Conservation (phyloP, 805 yeast genomes). For the Cephaloascus albidus region DNA sequence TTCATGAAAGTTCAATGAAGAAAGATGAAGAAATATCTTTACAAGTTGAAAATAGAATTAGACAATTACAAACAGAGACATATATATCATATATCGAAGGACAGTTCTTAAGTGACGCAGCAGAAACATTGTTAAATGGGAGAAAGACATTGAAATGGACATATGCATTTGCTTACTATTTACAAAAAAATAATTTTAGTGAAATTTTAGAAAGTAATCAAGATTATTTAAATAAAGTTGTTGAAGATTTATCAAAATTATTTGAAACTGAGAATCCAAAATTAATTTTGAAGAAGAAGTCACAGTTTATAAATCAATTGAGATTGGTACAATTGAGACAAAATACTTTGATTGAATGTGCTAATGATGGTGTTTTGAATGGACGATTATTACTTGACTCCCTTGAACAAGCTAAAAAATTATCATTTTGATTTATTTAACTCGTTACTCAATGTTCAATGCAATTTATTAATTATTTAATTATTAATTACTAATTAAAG, state of each 20-base stretch:
- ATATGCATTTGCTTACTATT: conserved; percentile 68
- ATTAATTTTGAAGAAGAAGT: conserved; percentile 19
- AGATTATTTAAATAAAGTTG: conserved; percentile 50
- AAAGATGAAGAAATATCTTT: conserved; percentile 58
- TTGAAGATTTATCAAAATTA: conserved; percentile 58
- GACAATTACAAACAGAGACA: conserved; percentile 50
- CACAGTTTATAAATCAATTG: conserved; percentile 24
- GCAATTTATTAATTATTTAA: too few relatives aligned
- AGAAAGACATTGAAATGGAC: conserved; percentile 85
- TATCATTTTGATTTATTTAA: too few relatives aligned
- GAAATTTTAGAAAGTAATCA: conserved; percentile 67
- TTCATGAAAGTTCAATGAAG: conserved; percentile 68
- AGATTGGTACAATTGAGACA: conserved; percentile 23
- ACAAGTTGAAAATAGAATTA: conserved; percentile 56
- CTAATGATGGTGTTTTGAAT: conserved; percentile 13
- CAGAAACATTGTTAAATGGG: conserved; percentile 53
- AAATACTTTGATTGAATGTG: conserved; percentile 24
- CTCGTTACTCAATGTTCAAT: too few relatives aligned
- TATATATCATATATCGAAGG: conserved; percentile 82
- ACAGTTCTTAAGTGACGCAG: conserved; percentile 71
- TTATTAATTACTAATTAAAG: too few relatives aligned
- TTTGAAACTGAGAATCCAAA: conserved; percentile 36
- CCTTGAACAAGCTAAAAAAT: too few relatives aligned
- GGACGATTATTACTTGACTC: not conserved
- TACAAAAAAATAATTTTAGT: conserved; percentile 43